Evolutionary conservation across 2,329 filamentous ascomycete genomes (phyloP).

Genomic region (Aspergillus viridinutans): DNA sequence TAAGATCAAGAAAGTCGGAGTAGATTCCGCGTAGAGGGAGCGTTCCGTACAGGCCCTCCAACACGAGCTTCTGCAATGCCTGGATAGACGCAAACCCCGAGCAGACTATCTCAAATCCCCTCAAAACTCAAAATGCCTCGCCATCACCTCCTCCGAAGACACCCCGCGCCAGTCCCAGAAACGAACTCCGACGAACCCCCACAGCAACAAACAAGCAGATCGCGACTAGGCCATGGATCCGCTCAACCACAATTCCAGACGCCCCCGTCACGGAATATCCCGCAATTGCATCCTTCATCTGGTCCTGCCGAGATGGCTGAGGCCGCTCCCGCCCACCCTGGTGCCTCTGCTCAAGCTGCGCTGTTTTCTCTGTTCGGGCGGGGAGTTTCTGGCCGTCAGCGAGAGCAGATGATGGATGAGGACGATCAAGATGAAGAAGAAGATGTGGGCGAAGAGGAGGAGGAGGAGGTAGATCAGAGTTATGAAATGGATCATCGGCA

Average conservation of each 20-base stretch:
- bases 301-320: constrained; percentile 20
- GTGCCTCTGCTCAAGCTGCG: constrained; percentile 19
- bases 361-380: constrained; percentile 19
- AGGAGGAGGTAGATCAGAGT: constrained; percentile 14
- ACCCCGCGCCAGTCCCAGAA: constrained; percentile 2
- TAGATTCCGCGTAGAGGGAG: not conserved
- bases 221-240: constrained; percentile 12
- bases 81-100: not conserved
- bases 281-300: constrained; percentile 24
- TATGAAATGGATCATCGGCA: constrained; percentile 9
- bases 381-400: constrained; percentile 8
- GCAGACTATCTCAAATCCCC: not conserved
- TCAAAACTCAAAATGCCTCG: constrained; percentile 17
- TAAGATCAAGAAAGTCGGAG: not conserved
- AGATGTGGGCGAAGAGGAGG: constrained; percentile 17
- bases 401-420: constrained; percentile 8
- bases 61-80: not conserved
- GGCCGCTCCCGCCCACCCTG: constrained; percentile 13
- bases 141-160: constrained; percentile 15
- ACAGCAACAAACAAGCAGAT: constrained; percentile 6
- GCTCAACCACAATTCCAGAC: constrained; percentile 27
- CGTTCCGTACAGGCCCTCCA: not conserved
- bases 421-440: constrained; percentile 17
- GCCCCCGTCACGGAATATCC: constrained; percentile 26
- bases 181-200: constrained; percentile 4